Evolutionary conservation across 495 filamentous ascomycete genomes (phyloP).

Genomic region (Aspergillus hancockii): DNA sequence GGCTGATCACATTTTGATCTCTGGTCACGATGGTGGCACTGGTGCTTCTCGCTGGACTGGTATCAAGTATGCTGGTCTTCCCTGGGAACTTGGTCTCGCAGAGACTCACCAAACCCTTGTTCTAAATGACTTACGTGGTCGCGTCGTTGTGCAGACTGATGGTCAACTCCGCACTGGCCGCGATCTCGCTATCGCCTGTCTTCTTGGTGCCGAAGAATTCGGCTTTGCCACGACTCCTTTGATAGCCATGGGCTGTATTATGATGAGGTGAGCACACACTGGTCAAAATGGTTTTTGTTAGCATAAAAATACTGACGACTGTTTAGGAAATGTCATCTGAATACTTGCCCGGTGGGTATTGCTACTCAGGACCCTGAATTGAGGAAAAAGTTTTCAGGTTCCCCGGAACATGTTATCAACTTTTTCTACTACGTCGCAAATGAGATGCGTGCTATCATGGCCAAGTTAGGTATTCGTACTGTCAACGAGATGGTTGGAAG

Average conservation of each 20-base stretch:
- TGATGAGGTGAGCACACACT: conserved; percentile 59
- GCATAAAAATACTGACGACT: background rate
- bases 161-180: conserved; percentile 93
- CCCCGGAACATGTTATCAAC: conserved; percentile 98
- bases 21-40: conserved; percentile 96
- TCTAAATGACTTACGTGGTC: conserved; percentile 93
- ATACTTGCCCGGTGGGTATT: conserved; percentile 96
- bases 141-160: conserved; percentile 97
- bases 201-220: conserved; percentile 97
- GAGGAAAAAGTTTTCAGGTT: conserved; percentile 91
- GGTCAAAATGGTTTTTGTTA: background rate
- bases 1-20: conserved; percentile 97
- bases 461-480: conserved; percentile 88
- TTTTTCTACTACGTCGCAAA: conserved; percentile 99
- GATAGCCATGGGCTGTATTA: conserved; percentile 97
- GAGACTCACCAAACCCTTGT: conserved; percentile 99
- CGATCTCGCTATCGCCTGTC: conserved; percentile 93
- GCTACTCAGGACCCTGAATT: conserved; percentile 96
- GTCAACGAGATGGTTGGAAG: conserved; percentile 99
- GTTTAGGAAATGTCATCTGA: conserved; percentile 54
- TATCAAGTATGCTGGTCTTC: conserved; percentile 98
- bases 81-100: conserved; percentile 96
- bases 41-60: conserved; percentile 98
- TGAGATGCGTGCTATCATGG: conserved; percentile 98
- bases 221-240: conserved; percentile 97